Percentiles rank a stretch among this genome's conserved stretches.
Conservation (phyloP, 441 rosid genomes). For the Biscutella laevigata region DNA sequence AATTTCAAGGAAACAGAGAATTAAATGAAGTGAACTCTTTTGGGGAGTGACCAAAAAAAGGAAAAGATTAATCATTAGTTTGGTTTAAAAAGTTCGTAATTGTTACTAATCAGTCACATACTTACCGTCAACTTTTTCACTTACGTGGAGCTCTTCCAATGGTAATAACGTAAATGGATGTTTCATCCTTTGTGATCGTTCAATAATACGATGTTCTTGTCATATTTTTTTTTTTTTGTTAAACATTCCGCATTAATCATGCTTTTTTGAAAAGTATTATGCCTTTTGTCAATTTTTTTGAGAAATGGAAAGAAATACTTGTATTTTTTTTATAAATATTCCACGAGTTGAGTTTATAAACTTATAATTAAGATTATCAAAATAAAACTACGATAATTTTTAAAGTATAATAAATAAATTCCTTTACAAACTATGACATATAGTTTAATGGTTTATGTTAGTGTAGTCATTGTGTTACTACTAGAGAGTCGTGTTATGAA, state of each 20-base stretch:
- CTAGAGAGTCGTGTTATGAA: no score
- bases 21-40: background rate
- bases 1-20: background rate
- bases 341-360: no score
- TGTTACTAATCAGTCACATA: conserved; percentile 18
- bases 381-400: no score
- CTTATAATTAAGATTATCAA: no score
- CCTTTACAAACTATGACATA: no score
- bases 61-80: conserved; percentile 9
- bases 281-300: background rate
- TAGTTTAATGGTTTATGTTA: no score
- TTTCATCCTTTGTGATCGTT: background rate
- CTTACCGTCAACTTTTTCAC: conserved; percentile 1
- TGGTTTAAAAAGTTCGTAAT: conserved; percentile 21
- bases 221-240: no score
- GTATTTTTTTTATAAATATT: no score
- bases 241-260: conserved; percentile 6
- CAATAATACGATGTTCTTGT: conserved; percentile 3
- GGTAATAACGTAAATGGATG: conserved; percentile 4
- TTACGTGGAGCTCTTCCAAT: conserved; percentile 20
- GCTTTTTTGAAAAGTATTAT: background rate
- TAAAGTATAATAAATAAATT: no score
- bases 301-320: background rate
- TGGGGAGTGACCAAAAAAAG: conserved; percentile 8
- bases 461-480: no score